Percentiles rank a stretch among this genome's conserved stretches.
phyloP scores from a whole-genome alignment of 1,139 yeast genomes.

The Yamadazyma triangularis region DNA sequence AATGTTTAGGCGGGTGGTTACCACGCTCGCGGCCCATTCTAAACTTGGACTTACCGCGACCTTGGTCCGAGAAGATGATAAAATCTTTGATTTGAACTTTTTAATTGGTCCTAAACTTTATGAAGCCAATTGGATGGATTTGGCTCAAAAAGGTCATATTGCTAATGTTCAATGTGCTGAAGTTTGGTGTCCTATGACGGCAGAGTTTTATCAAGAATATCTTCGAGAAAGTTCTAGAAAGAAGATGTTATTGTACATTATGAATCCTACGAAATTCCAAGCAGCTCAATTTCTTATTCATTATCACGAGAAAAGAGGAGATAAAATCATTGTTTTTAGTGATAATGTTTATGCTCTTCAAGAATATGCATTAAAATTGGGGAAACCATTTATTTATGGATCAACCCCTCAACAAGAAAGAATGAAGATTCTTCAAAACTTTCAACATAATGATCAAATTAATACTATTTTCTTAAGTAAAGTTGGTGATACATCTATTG shows the following conservation, averaged over 20 bases:
- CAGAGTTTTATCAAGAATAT: constrained; percentile 96
- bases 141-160: constrained; percentile 97
- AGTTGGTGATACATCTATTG: constrained; percentile 98
- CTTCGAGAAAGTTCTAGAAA: constrained; percentile 83
- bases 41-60: constrained; percentile 97
- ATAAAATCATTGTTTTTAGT: constrained; percentile 94
- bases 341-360: constrained; percentile 96
- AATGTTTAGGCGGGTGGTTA: constrained; percentile 96
- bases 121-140: constrained; percentile 99
- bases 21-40: constrained; percentile 97
- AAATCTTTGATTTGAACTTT: constrained; percentile 94
- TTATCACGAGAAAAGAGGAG: constrained; percentile 96
- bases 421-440: constrained; percentile 94
- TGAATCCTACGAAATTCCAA: constrained; percentile 99
- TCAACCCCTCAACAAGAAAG: constrained; percentile 98
- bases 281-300: constrained; percentile 96
- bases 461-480: constrained; percentile 93
- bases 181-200: constrained; percentile 99
- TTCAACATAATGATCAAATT: constrained; percentile 93
- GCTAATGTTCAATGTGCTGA: constrained; percentile 99
- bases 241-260: constrained; percentile 88
- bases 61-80: constrained; percentile 96
- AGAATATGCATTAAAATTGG: constrained; percentile 90
- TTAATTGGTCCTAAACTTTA: constrained; percentile 96
- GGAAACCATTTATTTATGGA: constrained; percentile 95